Evolutionary conservation across 768 basidiomycete species (phyloP), one percentile per base, ranked within the genome.

Genomic region (Lanmaoa pseudosensibilis): DNA sequence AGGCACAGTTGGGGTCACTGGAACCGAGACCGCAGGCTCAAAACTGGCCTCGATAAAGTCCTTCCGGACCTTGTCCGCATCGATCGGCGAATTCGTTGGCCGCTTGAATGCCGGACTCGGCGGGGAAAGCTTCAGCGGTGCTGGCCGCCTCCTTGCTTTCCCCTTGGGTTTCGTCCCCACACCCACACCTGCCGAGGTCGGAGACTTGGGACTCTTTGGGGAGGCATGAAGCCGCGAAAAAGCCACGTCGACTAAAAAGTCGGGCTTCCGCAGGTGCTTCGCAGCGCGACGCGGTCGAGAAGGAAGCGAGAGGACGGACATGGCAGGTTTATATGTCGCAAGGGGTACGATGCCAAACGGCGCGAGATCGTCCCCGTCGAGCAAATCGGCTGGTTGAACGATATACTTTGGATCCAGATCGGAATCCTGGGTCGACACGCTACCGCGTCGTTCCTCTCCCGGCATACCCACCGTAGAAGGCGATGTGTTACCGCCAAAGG

Each of bases 381-480:
- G 54, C 7, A 45, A 41, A 47, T 71, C 63, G 4, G 72, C 60
- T 25, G 74, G 72, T 40, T 77, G 75, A 58, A 85, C 73, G 33
- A 82, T 67, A 59, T 79, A 78, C 16, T 71, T 73, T 5, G 80
- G 78, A 50, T 83, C 80, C 41, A 85, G 70, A 48, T 82, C 81
- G 3, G 83, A 86, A 64, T 80, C 78, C 40, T 77, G 74, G 10
- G 81, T 79, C 0, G 83, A 83, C 4, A 78, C 61, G 52, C 78
- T 80, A 7, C 70, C 78, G 11, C 79, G 76, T 46, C 78, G 75
- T 48, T 74, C 69, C 7, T 75, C 75, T 23, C 43, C 60, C 2
- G 59, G 64, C 0, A 49, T 47, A 5, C 58, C 54, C 0, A 16
- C 5, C 13, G 4, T 12, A 4, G 58, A 53, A 19, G 67, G 54